Conservation (phyloP, 2,329 filamentous ascomycete species). For the Pseudocercospora cruenta region DNA sequence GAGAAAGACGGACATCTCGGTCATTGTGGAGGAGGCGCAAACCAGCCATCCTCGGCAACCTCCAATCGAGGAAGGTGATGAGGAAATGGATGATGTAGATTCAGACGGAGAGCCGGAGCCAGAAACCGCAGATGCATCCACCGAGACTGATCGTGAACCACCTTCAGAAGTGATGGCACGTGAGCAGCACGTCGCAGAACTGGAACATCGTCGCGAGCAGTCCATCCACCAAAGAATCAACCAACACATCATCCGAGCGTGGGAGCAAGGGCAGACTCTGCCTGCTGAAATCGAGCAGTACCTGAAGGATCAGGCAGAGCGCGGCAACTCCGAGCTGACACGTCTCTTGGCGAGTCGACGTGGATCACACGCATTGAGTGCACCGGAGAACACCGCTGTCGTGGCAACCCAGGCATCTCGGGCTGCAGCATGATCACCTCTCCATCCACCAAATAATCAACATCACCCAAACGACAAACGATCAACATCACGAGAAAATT, state of each 20-base stretch:
- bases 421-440: constrained; percentile 24
- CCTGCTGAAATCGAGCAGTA: constrained; percentile 41
- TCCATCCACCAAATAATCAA: background rate
- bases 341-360: constrained; percentile 23
- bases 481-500: background rate
- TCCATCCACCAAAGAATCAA: constrained; percentile 31
- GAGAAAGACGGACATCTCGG: constrained; percentile 39
- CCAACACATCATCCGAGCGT: constrained; percentile 37
- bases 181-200: constrained; percentile 32
- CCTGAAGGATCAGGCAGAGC: constrained; percentile 41
- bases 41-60: constrained; percentile 25
- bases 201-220: constrained; percentile 32
- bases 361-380: constrained; percentile 19
- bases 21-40: constrained; percentile 36
- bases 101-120: constrained; percentile 26
- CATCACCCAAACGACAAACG: background rate
- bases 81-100: constrained; percentile 32
- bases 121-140: constrained; percentile 23
- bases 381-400: constrained; percentile 23
- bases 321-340: constrained; percentile 29
- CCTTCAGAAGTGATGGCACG: constrained; percentile 29
- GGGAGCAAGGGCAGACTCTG: constrained; percentile 37
- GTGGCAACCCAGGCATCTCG: constrained; percentile 26
- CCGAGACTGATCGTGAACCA: constrained; percentile 24
- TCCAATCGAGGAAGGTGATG: constrained; percentile 30